Evolutionary conservation across 2,329 filamentous ascomycete species (phyloP).

Genomic region (Exophiala sp.): DNA sequence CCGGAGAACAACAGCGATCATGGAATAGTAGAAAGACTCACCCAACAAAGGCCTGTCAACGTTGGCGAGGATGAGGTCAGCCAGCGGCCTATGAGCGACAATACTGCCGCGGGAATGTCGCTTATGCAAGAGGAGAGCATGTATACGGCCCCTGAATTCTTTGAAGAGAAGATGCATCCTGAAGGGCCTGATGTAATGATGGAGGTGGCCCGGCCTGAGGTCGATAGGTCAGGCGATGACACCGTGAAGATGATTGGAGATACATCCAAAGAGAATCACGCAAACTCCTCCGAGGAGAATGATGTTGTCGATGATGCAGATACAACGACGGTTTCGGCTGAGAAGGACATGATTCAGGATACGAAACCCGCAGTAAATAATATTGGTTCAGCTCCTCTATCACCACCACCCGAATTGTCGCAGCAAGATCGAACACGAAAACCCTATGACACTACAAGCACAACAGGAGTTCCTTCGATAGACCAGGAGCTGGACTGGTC

Average conservation of each 20-base stretch:
- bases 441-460: neutral
- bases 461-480: slow-evolving; percentile 17
- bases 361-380: neutral
- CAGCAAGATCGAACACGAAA: neutral
- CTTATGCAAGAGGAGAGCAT: slow-evolving; percentile 27
- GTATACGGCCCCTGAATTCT: slow-evolving; percentile 15
- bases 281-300: neutral
- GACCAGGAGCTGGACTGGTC: slow-evolving; percentile 25
- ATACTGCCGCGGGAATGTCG: slow-evolving; percentile 28
- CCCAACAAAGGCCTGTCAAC: slow-evolving; percentile 1
- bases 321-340: neutral
- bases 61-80: slow-evolving; percentile 12
- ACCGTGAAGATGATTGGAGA: slow-evolving; percentile 2
- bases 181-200: neutral
- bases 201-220: neutral
- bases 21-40: slow-evolving; percentile 1
- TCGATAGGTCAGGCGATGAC: slow-evolving; percentile 1
- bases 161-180: slow-evolving; percentile 14
- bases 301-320: neutral
- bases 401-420: slow-evolving; percentile 3
- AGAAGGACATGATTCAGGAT: neutral
- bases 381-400: neutral
- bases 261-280: neutral
- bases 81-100: slow-evolving; percentile 14
- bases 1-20: slow-evolving; percentile 17